Evolutionary conservation across 2,329 filamentous ascomycete species (phyloP), one percentile per base, ranked within the genome.

Genomic region (Monilinia vaccinii-corymbosi): DNA sequence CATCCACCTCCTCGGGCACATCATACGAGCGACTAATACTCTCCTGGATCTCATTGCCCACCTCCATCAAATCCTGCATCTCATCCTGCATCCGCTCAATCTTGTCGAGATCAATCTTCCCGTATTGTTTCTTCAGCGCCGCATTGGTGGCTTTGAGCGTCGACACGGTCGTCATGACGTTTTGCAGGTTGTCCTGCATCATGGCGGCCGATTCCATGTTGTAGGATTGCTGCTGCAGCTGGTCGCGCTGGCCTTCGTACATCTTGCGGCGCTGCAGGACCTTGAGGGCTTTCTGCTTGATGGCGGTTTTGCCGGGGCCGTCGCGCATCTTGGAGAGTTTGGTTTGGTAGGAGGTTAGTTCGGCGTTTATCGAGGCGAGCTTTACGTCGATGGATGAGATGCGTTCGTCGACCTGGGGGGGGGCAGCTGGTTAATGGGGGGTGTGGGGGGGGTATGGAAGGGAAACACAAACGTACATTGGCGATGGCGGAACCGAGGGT

Each of bases 141-240:
- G 96, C 96, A 70, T 94, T 96, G 28, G 93, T 97, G 1, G 88
- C 91, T 82, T 97, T 95, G 84, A 99, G 93, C 92, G 73, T 97
- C 93, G 48, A 52, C 14, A 97, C 92, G 32, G 94, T 97, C 21
- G 91, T 95, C 92, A 97, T 97, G 64, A 94, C 93, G 75, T 97
- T 97, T 75, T 95, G 94, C 57, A 99, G 82, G 72, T 97, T 97
- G 76, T 97, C 93, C 77, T 96, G 91, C 93, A 97, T 97, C 82
- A 92, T 95, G 73, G 89, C 88, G 3, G 93, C 92, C 76, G 97
- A 92, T 77, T 97, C 92, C 92, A 99, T 97, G 77, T 97, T 97
- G 92, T 92, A 97, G 25, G 90, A 90, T 76, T 99, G 94, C 66
- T 87, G 83, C 76, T 96, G 89, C 58, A 97, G 85, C 76, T 97